These are phyloP conservation scores for Paramecium pentaurelia DNA, from an alignment of 73 alveolate species.

Conservation along the genomic window DNA sequence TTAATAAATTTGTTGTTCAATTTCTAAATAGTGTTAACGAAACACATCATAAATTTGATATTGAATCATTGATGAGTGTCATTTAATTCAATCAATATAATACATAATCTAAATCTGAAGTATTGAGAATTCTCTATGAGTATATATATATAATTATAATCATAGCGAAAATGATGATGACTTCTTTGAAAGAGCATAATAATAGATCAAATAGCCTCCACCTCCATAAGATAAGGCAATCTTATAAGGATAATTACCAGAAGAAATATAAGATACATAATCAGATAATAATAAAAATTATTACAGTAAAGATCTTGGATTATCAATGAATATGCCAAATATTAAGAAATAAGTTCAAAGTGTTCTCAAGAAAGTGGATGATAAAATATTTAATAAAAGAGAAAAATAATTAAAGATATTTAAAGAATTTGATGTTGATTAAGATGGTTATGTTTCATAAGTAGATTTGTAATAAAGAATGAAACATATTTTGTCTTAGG, in stretches of 20 bases:
- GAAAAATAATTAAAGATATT: conserved; percentile 40
- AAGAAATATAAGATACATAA: not conserved
- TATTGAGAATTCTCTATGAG: conserved; percentile 63
- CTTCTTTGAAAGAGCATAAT: conserved; percentile 39
- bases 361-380: conserved; percentile 55
- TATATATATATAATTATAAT: not conserved
- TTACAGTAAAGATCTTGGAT: not conserved
- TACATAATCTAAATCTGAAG: conserved; percentile 42
- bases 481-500: conserved; percentile 25
- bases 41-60: conserved; percentile 54
- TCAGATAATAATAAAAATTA: not conserved
- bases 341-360: not conserved
- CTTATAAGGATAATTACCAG: not conserved
- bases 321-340: not conserved
- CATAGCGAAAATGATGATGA: conserved; percentile 48
- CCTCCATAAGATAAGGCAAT: conserved; percentile 41
- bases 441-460: conserved; percentile 66
- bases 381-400: conserved; percentile 49
- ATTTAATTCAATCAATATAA: conserved; percentile 49
- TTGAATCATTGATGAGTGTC: conserved; percentile 59
- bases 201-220: conserved; percentile 35
- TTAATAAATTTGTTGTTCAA: conserved; percentile 25
- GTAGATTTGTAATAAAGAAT: conserved; percentile 54
- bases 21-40: conserved; percentile 48
- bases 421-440: conserved; percentile 59